Evolutionary conservation across 805 yeast genomes (phyloP).

Genomic region (Saccharomycopsis javanensis): DNA sequence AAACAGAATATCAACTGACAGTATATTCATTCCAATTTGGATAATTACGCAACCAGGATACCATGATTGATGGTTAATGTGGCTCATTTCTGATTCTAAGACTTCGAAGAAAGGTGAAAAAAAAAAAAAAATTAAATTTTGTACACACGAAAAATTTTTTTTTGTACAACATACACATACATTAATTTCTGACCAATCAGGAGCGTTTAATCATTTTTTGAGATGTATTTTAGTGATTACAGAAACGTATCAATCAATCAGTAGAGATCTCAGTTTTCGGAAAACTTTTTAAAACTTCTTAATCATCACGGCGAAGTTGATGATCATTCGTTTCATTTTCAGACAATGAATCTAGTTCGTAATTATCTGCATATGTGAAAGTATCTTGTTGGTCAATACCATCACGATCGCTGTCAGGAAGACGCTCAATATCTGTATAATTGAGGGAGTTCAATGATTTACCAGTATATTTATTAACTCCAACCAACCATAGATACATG

Average conservation of each 20-base stretch:
- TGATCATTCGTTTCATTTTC: neutral
- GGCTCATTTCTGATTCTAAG: neutral
- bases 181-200: slow-evolving; percentile 4
- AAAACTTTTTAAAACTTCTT: too few relatives aligned
- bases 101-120: neutral
- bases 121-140: neutral
- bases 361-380: neutral
- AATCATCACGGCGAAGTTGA: neutral
- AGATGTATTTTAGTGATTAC: too few relatives aligned
- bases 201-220: too few relatives aligned
- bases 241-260: too few relatives aligned
- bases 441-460: neutral
- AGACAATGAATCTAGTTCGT: slow-evolving; percentile 12
- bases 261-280: too few relatives aligned
- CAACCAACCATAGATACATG: slow-evolving; percentile 41
- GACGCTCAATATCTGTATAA: slow-evolving; percentile 7
- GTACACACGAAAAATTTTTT: neutral
- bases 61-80: too few relatives aligned
- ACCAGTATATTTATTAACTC: slow-evolving; percentile 16
- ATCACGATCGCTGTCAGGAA: neutral
- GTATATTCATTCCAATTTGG: too few relatives aligned
- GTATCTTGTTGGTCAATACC: neutral
- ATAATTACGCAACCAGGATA: too few relatives aligned
- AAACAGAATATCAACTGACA: neutral
- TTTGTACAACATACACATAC: neutral